Evolutionary conservation across 768 basidiomycete genomes (phyloP).

Genomic region (Suillus decipiens): DNA sequence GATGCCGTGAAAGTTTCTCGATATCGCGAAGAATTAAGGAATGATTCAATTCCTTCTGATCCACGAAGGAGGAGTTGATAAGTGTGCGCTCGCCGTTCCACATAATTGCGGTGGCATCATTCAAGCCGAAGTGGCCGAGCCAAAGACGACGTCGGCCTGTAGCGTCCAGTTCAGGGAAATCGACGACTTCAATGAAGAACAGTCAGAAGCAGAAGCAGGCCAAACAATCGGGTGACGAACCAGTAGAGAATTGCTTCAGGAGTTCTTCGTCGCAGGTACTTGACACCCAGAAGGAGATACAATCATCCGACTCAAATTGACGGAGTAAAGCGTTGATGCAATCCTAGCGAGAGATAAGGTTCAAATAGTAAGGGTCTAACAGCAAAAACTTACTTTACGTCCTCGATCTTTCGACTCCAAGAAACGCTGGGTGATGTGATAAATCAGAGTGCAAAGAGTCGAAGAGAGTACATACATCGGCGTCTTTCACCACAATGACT

Average conservation of each 20-base stretch:
- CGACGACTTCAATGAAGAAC: background rate
- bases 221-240: background rate
- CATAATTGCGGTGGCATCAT: background rate
- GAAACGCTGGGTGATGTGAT: background rate
- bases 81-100: background rate
- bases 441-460: too few relatives aligned
- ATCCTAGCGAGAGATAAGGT: background rate
- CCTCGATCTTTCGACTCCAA: background rate
- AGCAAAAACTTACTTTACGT: background rate
- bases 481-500: background rate
- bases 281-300: constrained; percentile 6
- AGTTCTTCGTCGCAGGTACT: background rate
- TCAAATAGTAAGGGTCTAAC: background rate
- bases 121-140: background rate
- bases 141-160: constrained; percentile 3
- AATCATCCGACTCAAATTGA: constrained; percentile 4
- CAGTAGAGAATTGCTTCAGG: background rate
- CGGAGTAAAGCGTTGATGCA: background rate
- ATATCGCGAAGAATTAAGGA: background rate
- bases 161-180: background rate
- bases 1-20: constrained; percentile 3
- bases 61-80: background rate
- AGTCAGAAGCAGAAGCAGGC: background rate
- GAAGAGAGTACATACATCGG: background rate
- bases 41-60: background rate